These are phyloP conservation scores for Xylariaceae sp. DNA, from an alignment of 2,329 filamentous ascomycete species.

Conservation along the genomic window DNA sequence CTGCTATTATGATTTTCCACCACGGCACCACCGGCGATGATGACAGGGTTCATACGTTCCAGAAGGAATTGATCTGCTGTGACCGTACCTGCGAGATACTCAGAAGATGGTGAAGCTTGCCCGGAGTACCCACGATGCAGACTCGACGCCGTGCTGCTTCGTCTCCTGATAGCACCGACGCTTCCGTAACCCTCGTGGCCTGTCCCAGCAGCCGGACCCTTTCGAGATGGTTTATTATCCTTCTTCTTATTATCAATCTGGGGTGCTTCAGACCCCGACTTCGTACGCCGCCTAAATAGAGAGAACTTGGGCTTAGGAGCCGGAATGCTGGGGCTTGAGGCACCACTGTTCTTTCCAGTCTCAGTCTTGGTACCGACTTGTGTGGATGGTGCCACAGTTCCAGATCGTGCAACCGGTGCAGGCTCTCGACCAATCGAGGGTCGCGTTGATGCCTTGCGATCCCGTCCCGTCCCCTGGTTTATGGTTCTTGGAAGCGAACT, in stretches of 20 bases:
- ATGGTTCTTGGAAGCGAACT: constrained; percentile 34
- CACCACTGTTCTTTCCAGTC: constrained; percentile 35
- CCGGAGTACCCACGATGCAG: constrained; percentile 41
- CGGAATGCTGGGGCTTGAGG: constrained; percentile 52
- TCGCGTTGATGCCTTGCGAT: constrained; percentile 29
- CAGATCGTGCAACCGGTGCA: constrained; percentile 31
- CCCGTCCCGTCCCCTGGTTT: constrained; percentile 32
- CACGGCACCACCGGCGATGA: constrained; percentile 60
- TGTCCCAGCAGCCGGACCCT: constrained; percentile 85
- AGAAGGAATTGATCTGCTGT: constrained; percentile 53
- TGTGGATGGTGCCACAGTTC: constrained; percentile 8
- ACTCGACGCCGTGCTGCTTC: constrained; percentile 56
- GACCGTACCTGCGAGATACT: constrained; percentile 43
- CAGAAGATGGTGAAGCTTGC: constrained; percentile 43
- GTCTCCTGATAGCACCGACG: constrained; percentile 55
- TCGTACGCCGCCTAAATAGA: constrained; percentile 70
- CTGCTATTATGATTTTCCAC: constrained; percentile 55
- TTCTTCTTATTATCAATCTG: constrained; percentile 44
- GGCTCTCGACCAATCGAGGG: constrained; percentile 34
- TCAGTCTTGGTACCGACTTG: constrained; percentile 26
- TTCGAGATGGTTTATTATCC: constrained; percentile 56
- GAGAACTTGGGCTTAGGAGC: constrained; percentile 64
- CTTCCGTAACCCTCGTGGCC: constrained; percentile 83
- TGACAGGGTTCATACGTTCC: constrained; percentile 59
- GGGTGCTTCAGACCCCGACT: constrained; percentile 50